These are phyloP conservation scores for Eremomyces bilateralis DNA, from an alignment of 495 filamentous ascomycete species.

Conservation along the genomic window DNA sequence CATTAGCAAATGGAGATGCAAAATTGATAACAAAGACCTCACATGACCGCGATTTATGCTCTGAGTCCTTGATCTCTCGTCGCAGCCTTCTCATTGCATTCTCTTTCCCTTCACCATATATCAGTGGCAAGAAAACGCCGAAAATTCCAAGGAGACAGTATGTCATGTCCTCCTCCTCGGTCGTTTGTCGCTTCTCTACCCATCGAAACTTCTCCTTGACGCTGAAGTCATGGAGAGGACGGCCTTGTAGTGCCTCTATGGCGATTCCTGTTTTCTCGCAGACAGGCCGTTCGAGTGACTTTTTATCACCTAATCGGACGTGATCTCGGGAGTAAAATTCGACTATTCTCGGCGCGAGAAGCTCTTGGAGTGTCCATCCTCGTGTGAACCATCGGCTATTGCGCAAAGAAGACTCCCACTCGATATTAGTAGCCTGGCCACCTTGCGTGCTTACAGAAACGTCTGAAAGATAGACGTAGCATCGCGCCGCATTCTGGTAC, in stretches of 20 bases:
- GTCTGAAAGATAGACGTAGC: no score
- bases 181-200: conserved; percentile 3
- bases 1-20: no score
- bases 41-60: background rate
- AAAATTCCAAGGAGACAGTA: conserved; percentile 11
- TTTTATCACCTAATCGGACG: no score
- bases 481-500: no score
- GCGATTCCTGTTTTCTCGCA: conserved; percentile 4
- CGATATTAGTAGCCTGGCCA: background rate
- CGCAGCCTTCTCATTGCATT: conserved; percentile 3
- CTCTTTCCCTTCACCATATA: conserved; percentile 7
- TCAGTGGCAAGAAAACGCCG: conserved; percentile 3
- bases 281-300: no score
- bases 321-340: no score
- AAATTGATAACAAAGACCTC: background rate
- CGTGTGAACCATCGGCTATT: no score
- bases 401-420: conserved; percentile 2
- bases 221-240: conserved; percentile 3
- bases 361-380: no score
- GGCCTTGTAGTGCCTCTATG: conserved; percentile 1
- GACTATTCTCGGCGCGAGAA: no score
- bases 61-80: conserved; percentile 2
- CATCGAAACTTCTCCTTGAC: conserved; percentile 6
- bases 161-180: conserved; percentile 6
- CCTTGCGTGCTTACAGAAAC: no score